Base-by-base conservation (phyloP, 1,139 yeast genomes). In the Scheffersomyces titani region DNA sequence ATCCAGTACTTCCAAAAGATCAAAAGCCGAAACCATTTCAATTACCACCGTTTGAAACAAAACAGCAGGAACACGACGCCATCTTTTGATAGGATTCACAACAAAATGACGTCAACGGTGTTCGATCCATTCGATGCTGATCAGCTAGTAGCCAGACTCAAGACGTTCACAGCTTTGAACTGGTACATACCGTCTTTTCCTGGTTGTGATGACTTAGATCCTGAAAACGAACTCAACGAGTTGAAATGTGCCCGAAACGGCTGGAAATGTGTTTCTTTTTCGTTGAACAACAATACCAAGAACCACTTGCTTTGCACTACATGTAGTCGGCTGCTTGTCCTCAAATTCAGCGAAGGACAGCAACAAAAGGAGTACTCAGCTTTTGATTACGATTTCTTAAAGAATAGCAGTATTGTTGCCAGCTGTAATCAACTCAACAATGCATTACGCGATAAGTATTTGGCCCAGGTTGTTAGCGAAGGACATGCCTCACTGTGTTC, bases 231-330 rank as follows among this genome's bases (percentile, higher is more conserved):
- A 1, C 59, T 78, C 44, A 72, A 65, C 51, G 82, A 77, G 60
- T 67, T 78, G 24, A 69, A 65, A 50, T 78, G 82, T 65, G 77
- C 80, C 9, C 61, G 74, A 52, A 72, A 76, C 54, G 83, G 83
- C 3, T 79, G 83, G 83, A 68, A 68, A 59, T 77, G 81, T 58
- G 65, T 71, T 3, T 68, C 77, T 3, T 65, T 73, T 21, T 65
- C 75, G 0, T 51, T 63, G 2, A 65, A 64, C 49, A 62, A 63
- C 55, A 62, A 63, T 52, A 57, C 65, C 19, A 73, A 71, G 57
- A 78, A 78, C 61, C 75, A 71, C 55, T 62, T 79, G 18, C 54
- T 72, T 18, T 79, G 83, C 59, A 66, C 74, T 0, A 65, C 69
- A 24, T 79, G 83, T 57, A 67, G 67, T 50, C 69, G 64, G 49